phyloP scores from a whole-genome alignment of 192 early-diverging fungal species.

The Coemansia sp. region DNA sequence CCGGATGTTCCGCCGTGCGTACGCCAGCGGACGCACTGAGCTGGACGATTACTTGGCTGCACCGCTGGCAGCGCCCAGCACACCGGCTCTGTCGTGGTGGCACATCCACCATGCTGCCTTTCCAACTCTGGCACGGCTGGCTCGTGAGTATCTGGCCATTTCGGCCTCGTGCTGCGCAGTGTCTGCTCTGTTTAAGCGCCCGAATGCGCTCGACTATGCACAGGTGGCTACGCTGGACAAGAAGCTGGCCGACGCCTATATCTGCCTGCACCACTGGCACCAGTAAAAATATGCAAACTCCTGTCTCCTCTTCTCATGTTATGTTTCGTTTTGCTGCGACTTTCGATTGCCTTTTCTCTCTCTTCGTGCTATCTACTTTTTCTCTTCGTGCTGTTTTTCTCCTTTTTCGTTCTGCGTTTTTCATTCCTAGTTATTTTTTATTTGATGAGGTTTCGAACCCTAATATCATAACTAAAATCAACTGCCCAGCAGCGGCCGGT shows the following conservation, averaged over 20 bases:
- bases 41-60: constrained; percentile 44
- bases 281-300: constrained; percentile 2
- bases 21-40: constrained; percentile 36
- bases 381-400: constrained; percentile 1
- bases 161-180: constrained; percentile 27
- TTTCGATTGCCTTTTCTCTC: not conserved
- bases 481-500: constrained; percentile 30
- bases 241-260: constrained; percentile 29
- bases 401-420: not conserved
- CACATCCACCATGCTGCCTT: constrained; percentile 31
- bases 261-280: constrained; percentile 48
- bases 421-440: not conserved
- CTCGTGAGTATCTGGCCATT: constrained; percentile 45
- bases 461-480: not conserved
- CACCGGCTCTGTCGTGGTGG: constrained; percentile 37
- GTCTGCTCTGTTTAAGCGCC: constrained; percentile 17
- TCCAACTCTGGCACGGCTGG: constrained; percentile 33
- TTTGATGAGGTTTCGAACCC: not conserved
- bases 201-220: constrained; percentile 26
- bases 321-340: not conserved
- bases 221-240: constrained; percentile 38
- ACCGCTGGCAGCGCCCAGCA: constrained; percentile 34
- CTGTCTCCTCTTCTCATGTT: not conserved
- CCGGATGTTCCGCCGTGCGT: constrained; percentile 38
- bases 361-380: constrained; percentile 8